A percentile compares a stretch with the other conserved stretches of the same genome.
These are phyloP conservation scores for Baudoinia panamericana DNA, from an alignment of 495 filamentous ascomycete species.

Conservation along the genomic window DNA sequence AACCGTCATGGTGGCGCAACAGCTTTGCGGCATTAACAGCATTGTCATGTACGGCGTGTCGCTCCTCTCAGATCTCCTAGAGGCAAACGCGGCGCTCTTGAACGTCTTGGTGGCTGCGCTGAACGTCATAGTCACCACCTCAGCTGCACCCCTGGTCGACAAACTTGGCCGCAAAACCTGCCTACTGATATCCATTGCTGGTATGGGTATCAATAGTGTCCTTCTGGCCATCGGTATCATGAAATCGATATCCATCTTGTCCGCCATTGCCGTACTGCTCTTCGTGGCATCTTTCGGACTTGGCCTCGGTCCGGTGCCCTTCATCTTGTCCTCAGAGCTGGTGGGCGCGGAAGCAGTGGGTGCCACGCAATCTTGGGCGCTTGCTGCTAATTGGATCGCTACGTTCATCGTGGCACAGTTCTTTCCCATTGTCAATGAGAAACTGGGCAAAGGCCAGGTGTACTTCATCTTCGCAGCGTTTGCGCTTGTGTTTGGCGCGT, in stretches of 20 bases:
- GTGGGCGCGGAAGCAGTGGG: constrained; percentile 82
- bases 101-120: constrained; percentile 75
- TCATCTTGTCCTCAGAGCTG: constrained; percentile 80
- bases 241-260: constrained; percentile 52
- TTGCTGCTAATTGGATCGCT: constrained; percentile 79
- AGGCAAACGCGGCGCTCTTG: constrained; percentile 60
- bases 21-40: constrained; percentile 72
- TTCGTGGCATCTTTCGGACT: constrained; percentile 84
- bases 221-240: constrained; percentile 65
- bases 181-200: constrained; percentile 63
- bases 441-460: constrained; percentile 61
- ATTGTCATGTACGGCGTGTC: constrained; percentile 97
- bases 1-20: constrained; percentile 84
- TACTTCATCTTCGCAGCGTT: constrained; percentile 78
- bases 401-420: constrained; percentile 89
- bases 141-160: constrained; percentile 72
- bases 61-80: constrained; percentile 62
- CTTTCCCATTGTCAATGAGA: constrained; percentile 73
- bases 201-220: constrained; percentile 66
- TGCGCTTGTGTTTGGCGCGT: constrained; percentile 49
- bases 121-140: constrained; percentile 71
- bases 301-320: constrained; percentile 87
- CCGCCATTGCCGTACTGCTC: constrained; percentile 62
- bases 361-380: constrained; percentile 68
- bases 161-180: constrained; percentile 74